Evolutionary conservation across 371 early-diverging fungal species (phyloP), one percentile per base, ranked within the genome.

Genomic region (Mortierella sp.): DNA sequence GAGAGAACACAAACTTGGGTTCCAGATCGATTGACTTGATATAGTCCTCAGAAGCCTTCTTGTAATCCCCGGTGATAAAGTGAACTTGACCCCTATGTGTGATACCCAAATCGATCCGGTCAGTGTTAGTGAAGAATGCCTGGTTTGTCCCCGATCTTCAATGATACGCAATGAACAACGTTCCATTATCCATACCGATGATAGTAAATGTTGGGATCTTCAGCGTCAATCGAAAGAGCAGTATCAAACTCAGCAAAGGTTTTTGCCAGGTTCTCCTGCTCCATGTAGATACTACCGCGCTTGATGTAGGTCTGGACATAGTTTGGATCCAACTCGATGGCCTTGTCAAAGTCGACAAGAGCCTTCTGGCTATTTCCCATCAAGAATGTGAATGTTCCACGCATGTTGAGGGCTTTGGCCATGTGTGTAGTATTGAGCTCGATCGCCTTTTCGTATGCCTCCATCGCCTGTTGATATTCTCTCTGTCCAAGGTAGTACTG

Each of bases 331-430:
- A 90, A 61, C 68, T 90, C 88, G 47, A 96, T 82, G 4, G 96
- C 90, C 81, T 86, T 88, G 74, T 96, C 87, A 56, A 97, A 87
- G 65, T 89, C 91, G 9, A 69, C 81, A 27, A 93, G 72, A 16
- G 98, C 94, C 61, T 78, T 82, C 54, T 86, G 81, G 46, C 94
- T 87, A 64, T 93, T 88, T 55, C 96, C 97, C 83, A 83, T 88
- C 83, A 98, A 85, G 83, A 95, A 96, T 39, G 82, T 71, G 79
- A 95, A 95, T 28, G 96, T 95, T 58, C 95, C 97, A 56, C 89
- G 84, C 81, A 95, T 81, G 78, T 95, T 96, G 71, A 89, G 84
- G 27, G 93, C 94, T 54, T 91, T 83, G 34, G 88, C 80, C 71
- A 82, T 78, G 43, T 69, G 68, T 7, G 78, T 66, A 46, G 87